A percentile compares a stretch with the other conserved stretches of the same genome.
phyloP scores from a whole-genome alignment of 805 yeast species.

The Kodamaea fukazawae region DNA sequence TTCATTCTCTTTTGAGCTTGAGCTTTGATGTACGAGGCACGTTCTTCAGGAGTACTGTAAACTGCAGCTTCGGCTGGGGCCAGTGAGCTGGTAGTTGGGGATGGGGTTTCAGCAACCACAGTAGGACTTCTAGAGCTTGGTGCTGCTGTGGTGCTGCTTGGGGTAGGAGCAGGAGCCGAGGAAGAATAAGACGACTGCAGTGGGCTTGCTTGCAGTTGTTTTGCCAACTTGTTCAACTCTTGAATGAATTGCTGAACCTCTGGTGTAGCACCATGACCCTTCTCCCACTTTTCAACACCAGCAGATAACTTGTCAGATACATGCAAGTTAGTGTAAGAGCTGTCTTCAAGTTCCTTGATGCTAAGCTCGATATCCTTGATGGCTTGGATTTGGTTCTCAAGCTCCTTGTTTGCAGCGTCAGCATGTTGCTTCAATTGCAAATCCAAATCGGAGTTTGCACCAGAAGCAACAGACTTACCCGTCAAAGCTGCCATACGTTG shows the following conservation, averaged over 20 bases:
- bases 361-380: constrained; percentile 71
- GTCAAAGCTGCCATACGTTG: constrained; percentile 93
- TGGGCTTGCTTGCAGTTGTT: constrained; percentile 7
- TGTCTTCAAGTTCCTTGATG: constrained; percentile 59
- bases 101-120: constrained; percentile 10
- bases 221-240: constrained; percentile 38
- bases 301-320: constrained; percentile 41
- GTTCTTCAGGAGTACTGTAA: constrained; percentile 55
- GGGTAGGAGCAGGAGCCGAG: constrained; percentile 11
- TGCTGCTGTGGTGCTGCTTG: constrained; percentile 6
- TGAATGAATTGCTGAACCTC: constrained; percentile 62
- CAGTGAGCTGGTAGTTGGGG: constrained; percentile 11
- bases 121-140: no score
- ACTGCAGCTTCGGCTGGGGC: constrained; percentile 21
- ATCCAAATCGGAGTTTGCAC: constrained; percentile 54
- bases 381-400: constrained; percentile 54
- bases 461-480: constrained; percentile 56
- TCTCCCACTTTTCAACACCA: constrained; percentile 73
- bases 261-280: constrained; percentile 70
- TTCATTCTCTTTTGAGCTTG: constrained; percentile 76
- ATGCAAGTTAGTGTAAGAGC: constrained; percentile 42
- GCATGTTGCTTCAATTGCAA: constrained; percentile 50
- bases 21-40: constrained; percentile 78
- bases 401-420: constrained; percentile 50
- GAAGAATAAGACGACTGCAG: background rate